Evolutionary conservation across 176 grass and related monocot species (phyloP).

Genomic region (Neostapfia colusana): DNA sequence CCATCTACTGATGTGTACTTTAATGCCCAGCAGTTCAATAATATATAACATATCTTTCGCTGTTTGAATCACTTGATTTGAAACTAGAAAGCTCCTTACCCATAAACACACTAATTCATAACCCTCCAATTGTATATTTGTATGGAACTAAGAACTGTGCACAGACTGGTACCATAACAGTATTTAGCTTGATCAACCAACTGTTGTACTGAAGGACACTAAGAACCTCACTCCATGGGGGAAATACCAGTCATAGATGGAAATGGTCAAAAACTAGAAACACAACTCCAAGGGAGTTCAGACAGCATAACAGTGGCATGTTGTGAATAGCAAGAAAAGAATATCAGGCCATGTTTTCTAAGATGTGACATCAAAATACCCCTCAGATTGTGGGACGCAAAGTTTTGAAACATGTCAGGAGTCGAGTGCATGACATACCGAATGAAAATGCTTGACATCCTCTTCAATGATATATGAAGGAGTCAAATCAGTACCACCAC

Average conservation of each 20-base stretch:
- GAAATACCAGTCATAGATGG: neutral
- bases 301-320: neutral
- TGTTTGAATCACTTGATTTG: neutral
- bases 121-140: neutral
- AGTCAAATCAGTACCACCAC: slow-evolving; percentile 96
- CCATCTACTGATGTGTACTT: neutral
- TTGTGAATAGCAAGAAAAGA: neutral
- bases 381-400: neutral
- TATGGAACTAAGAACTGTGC: neutral
- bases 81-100: neutral
- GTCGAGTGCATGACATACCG: slow-evolving; percentile 43
- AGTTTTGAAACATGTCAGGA: neutral
- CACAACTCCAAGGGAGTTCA: neutral
- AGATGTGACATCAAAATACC: neutral
- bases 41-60: neutral
- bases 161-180: neutral
- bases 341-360: neutral
- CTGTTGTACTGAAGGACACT: neutral
- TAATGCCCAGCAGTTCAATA: slow-evolving; percentile 7
- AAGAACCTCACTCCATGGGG: neutral
- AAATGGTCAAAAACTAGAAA: neutral
- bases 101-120: neutral
- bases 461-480: slow-evolving; percentile 95
- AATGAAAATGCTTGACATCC: slow-evolving; percentile 99
- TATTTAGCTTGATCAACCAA: neutral